Percentiles rank a stretch among this genome's conserved stretches.
These are phyloP conservation scores for Xanthoceras sorbifolium DNA, from an alignment of 345 rosid genomes.

Conservation along the genomic window DNA sequence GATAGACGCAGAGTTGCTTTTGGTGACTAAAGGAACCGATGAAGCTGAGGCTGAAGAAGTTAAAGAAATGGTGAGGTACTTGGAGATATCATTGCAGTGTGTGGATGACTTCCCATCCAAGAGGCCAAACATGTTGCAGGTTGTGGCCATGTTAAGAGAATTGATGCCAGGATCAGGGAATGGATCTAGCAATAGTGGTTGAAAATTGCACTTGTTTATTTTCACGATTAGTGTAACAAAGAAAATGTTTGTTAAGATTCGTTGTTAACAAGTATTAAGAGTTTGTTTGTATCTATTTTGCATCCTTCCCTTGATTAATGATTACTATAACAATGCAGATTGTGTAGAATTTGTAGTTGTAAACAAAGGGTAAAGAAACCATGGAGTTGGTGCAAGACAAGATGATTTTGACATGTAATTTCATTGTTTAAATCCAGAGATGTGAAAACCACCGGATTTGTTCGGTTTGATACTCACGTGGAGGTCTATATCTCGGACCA, in stretches of 20 bases:
- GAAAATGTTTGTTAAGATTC: constrained; percentile 27
- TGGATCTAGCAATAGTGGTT: constrained; percentile 66
- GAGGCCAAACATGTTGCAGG: constrained; percentile 89
- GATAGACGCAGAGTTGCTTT: constrained; percentile 71
- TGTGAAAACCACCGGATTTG: too few species aligned
- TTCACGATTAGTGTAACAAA: constrained; percentile 22
- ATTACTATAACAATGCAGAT: too few species aligned
- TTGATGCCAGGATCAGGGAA: constrained; percentile 59
- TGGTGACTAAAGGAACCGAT: constrained; percentile 42
- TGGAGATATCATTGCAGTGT: constrained; percentile 80
- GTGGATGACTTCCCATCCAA: constrained; percentile 88
- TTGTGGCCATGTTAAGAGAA: constrained; percentile 81
- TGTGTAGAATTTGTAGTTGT: too few species aligned
- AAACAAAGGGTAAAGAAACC: too few species aligned
- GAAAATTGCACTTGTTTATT: constrained; percentile 26
- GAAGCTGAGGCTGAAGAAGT: constrained; percentile 60
- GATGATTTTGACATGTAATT: too few species aligned
- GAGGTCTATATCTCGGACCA: too few species aligned
- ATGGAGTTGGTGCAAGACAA: too few species aligned
- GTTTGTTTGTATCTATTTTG: constrained; percentile 36
- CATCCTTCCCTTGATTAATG: constrained; percentile 1
- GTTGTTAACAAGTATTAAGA: constrained; percentile 19
- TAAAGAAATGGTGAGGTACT: constrained; percentile 79
- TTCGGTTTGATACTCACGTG: too few species aligned
- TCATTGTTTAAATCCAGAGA: too few species aligned